Evolutionary conservation across 202 grass and related monocot genomes (phyloP).

Genomic region (Cymbopogon flexuosus): DNA sequence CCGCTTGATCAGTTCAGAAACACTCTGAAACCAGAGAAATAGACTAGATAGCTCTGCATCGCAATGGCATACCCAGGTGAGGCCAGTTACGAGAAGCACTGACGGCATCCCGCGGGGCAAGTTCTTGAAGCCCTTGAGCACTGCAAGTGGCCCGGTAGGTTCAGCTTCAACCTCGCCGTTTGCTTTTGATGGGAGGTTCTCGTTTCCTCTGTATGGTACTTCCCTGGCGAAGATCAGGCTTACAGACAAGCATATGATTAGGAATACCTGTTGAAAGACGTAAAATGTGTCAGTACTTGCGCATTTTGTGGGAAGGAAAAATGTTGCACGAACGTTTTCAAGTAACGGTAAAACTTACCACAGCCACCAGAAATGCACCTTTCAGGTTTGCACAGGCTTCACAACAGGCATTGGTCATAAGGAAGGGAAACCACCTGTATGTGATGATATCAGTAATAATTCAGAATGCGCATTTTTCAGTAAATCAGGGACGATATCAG

Average conservation of each 20-base stretch:
- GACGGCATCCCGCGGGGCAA: constrained; percentile 76
- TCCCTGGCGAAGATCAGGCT: constrained; percentile 71
- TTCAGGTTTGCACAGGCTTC: constrained; percentile 95
- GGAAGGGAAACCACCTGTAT: constrained; percentile 89
- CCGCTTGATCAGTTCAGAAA: background rate
- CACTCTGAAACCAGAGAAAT: background rate
- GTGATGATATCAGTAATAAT: background rate
- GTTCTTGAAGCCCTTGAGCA: constrained; percentile 62
- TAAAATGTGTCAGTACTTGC: background rate
- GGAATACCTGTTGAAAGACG: constrained; percentile 50
- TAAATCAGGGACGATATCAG: background rate
- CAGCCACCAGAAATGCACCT: constrained; percentile 90
- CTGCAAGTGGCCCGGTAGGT: constrained; percentile 30
- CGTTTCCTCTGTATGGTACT: constrained; percentile 38
- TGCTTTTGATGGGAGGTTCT: constrained; percentile 34
- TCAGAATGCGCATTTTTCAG: background rate
- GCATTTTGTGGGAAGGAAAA: background rate
- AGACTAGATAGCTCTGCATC: background rate
- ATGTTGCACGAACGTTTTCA: background rate
- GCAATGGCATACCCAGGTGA: constrained; percentile 68
- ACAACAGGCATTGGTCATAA: constrained; percentile 71
- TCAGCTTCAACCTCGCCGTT: constrained; percentile 35
- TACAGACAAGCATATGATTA: constrained; percentile 38
- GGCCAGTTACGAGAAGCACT: constrained; percentile 75
- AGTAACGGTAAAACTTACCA: constrained; percentile 45